Base-by-base conservation (phyloP, 306 rosid genomes). In the Glycine latifolia region DNA sequence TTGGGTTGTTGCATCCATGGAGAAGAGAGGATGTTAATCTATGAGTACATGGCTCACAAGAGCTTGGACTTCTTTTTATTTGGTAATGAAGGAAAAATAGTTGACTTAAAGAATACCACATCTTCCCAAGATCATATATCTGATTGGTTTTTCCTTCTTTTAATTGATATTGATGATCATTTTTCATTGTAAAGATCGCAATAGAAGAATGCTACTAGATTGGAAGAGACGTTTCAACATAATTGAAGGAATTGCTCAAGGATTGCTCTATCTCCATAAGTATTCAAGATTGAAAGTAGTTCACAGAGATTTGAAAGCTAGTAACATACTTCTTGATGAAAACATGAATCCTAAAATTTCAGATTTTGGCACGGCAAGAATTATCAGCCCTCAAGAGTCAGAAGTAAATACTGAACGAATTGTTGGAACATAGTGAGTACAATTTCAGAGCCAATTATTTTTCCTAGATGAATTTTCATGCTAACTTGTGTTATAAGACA, bases 361-460 rank as follows among this genome's bases (percentile, higher is more conserved):
- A 2, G 80, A 78, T 78, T 83, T 83, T 73, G 76, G 83, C 60
- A 13, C 73, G 73, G 80, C 81, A 9, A 58, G 60, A 59, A 66
- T 75, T 67, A 73, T 60, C 52, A 63, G 5, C 0, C 20, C 63
- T 3, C 77, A 49, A 39, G 80, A 81, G 66, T 6, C 75, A 3
- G 73, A 67, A 52, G 54, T 61, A 67, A 75, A 69, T 3, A 74
- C 89, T 10, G 3, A 4, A 0, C 10, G 63, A 62, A 54, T 82
- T 62, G 86, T 82, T 37, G 86, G 89, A 37, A 79, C 88, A 60
- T 79, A 49, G 79, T 73, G 79, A 78, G 88, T 47, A 66, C 20
- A 79, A 20, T 4, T 11, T 59, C 4, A 8, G 2, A 47, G 4
- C 11, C 50, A 14, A 11, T 2, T 14, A 2, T 48, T 65, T 48